Evolutionary conservation across 176 grass and related monocot species (phyloP).

Genomic region (Carex parvula): DNA sequence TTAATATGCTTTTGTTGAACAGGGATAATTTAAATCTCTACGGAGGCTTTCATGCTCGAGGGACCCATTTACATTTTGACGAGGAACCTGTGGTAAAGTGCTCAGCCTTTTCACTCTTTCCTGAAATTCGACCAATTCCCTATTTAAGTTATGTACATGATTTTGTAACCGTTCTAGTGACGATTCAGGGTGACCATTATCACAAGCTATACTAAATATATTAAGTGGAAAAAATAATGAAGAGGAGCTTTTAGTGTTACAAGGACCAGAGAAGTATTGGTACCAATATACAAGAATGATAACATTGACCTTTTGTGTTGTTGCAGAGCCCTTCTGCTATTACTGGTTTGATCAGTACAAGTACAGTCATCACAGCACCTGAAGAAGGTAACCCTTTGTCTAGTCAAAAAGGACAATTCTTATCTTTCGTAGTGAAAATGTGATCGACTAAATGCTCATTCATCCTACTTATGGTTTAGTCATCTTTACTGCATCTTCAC

Average conservation of each 20-base stretch:
- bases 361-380: not conserved
- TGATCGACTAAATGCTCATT: not conserved
- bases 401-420: constrained; percentile 2
- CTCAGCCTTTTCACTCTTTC: not conserved
- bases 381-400: constrained; percentile 27
- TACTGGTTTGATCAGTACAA: not conserved
- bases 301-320: not conserved
- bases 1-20: constrained; percentile 27
- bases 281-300: not conserved
- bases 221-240: not conserved
- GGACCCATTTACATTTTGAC: constrained; percentile 1
- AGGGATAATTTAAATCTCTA: constrained; percentile 57
- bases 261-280: not conserved
- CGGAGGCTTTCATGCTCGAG: not conserved
- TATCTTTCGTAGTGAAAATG: not conserved
- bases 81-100: constrained; percentile 17
- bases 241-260: not conserved
- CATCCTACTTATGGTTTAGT: not conserved
- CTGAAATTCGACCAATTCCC: not conserved
- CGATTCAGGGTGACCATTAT: not conserved
- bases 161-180: not conserved
- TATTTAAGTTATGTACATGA: not conserved
- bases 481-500: not conserved
- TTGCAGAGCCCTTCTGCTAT: constrained; percentile 20
- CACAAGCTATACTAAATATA: not conserved